Percentiles rank a stretch among this genome's conserved stretches.
phyloP scores from a whole-genome alignment of 805 yeast genomes.

The Lachancea nothofagi region DNA sequence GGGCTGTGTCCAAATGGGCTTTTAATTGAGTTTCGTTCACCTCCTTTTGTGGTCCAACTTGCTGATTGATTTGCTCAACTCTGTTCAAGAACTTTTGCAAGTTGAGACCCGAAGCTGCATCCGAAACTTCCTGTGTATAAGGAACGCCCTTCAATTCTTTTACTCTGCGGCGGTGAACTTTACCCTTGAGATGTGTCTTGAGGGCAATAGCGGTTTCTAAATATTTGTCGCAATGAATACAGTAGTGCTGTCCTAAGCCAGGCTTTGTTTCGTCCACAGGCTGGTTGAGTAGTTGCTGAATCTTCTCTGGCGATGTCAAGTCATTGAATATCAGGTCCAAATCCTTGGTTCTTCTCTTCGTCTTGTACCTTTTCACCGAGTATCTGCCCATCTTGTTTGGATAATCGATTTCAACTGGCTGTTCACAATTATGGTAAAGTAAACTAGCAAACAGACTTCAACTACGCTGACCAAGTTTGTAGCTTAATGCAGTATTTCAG shows the following conservation, averaged over 20 bases:
- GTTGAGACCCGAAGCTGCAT: slow-evolving; percentile 83
- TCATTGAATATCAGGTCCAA: slow-evolving; percentile 79
- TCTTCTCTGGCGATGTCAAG: slow-evolving; percentile 56
- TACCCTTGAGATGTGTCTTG: slow-evolving; percentile 65
- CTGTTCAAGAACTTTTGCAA: slow-evolving; percentile 58
- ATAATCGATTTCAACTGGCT: too few species aligned
- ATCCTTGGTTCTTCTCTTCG: slow-evolving; percentile 81
- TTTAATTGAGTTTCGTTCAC: slow-evolving; percentile 38
- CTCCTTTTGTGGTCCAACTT: slow-evolving; percentile 43
- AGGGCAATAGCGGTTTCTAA: slow-evolving; percentile 73
- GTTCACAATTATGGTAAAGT: too few species aligned
- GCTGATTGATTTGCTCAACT: slow-evolving; percentile 54
- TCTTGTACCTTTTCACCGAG: slow-evolving; percentile 79
- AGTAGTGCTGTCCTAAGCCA: slow-evolving; percentile 91
- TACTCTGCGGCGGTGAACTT: slow-evolving; percentile 82
- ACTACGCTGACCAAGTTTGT: too few species aligned
- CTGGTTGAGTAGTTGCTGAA: slow-evolving; percentile 66
- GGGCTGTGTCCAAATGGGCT: slow-evolving; percentile 23
- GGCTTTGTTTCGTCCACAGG: slow-evolving; percentile 84
- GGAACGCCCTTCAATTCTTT: slow-evolving; percentile 73
- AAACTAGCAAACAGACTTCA: not conserved
- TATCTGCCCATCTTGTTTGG: slow-evolving; percentile 75
- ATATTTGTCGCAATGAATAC: slow-evolving; percentile 91
- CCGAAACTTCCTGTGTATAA: slow-evolving; percentile 81
- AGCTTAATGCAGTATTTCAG: not conserved